A percentile compares a stretch with the other conserved stretches of the same genome.
These are phyloP conservation scores for Perkinsus chesapeaki DNA, from an alignment of 169 alveolate species.

Conservation along the genomic window DNA sequence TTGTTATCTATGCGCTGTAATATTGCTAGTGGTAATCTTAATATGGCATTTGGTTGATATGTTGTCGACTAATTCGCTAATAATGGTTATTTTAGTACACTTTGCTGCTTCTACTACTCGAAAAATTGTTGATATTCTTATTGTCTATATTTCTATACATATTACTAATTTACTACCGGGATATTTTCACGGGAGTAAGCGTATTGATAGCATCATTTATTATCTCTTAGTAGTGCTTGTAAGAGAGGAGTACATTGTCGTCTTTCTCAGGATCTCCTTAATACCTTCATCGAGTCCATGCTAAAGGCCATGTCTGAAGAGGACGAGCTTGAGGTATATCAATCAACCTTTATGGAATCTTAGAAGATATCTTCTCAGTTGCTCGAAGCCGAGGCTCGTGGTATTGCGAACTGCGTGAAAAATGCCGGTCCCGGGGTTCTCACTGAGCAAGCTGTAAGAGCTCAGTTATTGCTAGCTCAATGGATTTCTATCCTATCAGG, in stretches of 20 bases:
- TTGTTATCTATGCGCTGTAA: too few species aligned
- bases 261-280: neutral
- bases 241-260: too few species aligned
- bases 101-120: too few species aligned
- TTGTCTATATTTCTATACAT: too few species aligned
- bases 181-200: too few species aligned
- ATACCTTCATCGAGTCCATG: neutral
- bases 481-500: neutral
- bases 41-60: too few species aligned
- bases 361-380: neutral
- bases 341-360: neutral
- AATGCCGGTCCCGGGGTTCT: conserved; percentile 60
- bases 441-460: neutral
- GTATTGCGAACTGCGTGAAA: conserved; percentile 53
- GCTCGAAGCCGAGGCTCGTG: conserved; percentile 40
- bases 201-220: neutral
- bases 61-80: too few species aligned
- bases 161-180: too few species aligned
- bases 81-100: too few species aligned
- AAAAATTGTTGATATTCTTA: too few species aligned
- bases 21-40: too few species aligned
- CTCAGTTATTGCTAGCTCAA: neutral
- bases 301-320: neutral
- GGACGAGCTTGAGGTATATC: neutral
- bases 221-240: neutral